Evolutionary conservation across 148 eudicot species (phyloP).

Genomic region (Dianthus caryophyllus): DNA sequence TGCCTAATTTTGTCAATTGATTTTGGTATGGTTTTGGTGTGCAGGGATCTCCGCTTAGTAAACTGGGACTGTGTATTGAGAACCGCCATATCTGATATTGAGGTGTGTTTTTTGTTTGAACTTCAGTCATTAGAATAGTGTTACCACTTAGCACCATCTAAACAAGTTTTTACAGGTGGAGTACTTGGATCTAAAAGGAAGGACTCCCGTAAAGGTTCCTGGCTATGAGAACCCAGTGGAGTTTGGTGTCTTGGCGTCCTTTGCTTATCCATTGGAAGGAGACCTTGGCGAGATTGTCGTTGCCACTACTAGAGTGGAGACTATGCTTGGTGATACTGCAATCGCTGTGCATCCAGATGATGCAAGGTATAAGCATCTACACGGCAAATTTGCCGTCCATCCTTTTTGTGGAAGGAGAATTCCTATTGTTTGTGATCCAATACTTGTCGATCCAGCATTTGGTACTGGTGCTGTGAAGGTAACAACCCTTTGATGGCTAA

Average conservation of each 20-base stretch:
- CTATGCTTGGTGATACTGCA: slow-evolving; percentile 98
- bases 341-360: slow-evolving; percentile 93
- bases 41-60: slow-evolving; percentile 75
- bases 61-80: slow-evolving; percentile 93
- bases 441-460: slow-evolving; percentile 76
- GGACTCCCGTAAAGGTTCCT: slow-evolving; percentile 69
- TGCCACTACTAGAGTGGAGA: slow-evolving; percentile 94
- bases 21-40: slow-evolving; percentile 13
- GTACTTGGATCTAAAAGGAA: slow-evolving; percentile 69
- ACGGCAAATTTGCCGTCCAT: slow-evolving; percentile 76
- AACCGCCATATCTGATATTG: slow-evolving; percentile 94
- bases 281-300: slow-evolving; percentile 78
- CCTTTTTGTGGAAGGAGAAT: slow-evolving; percentile 89
- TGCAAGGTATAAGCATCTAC: slow-evolving; percentile 72
- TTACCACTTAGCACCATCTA: slow-evolving; percentile 8
- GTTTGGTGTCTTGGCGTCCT: slow-evolving; percentile 85
- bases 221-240: slow-evolving; percentile 67
- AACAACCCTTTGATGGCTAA: slow-evolving; percentile 5
- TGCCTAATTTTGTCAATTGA: not conserved
- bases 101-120: slow-evolving; percentile 38
- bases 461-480: slow-evolving; percentile 99
- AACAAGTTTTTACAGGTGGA: slow-evolving; percentile 59
- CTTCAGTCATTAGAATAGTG: not conserved
- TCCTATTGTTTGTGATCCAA: slow-evolving; percentile 74
- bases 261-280: slow-evolving; percentile 86